phyloP scores from a whole-genome alignment of 2,329 filamentous ascomycete species.

The Colletotrichum euphorbiae region DNA sequence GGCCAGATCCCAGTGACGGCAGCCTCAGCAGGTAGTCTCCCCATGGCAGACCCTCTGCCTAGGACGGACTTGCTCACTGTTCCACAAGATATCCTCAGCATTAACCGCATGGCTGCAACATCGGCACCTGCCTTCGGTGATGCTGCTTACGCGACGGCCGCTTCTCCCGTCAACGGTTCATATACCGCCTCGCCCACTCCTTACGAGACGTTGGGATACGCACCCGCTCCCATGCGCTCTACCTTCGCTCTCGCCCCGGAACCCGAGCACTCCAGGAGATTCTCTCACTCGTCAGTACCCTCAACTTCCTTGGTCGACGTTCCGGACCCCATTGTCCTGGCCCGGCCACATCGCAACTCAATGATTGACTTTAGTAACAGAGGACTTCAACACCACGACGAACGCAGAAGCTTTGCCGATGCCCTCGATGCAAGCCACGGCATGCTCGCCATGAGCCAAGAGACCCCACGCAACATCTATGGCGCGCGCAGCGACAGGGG shows the following conservation, averaged over 20 bases:
- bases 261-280: constrained; percentile 71
- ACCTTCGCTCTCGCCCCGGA: constrained; percentile 68
- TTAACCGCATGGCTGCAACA: constrained; percentile 71
- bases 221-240: constrained; percentile 71
- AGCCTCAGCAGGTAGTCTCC: constrained; percentile 77
- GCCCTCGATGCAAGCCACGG: constrained; percentile 92
- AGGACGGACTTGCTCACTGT: constrained; percentile 76
- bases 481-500: constrained; percentile 75
- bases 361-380: constrained; percentile 69
- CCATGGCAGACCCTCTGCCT: constrained; percentile 66
- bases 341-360: constrained; percentile 66
- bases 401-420: constrained; percentile 82
- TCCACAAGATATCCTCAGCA: constrained; percentile 79
- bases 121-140: constrained; percentile 77
- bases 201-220: constrained; percentile 83
- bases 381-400: constrained; percentile 54
- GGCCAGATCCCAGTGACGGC: constrained; percentile 78
- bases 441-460: constrained; percentile 96
- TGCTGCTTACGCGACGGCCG: constrained; percentile 72
- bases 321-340: constrained; percentile 51
- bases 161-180: constrained; percentile 73
- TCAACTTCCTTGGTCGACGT: constrained; percentile 63
- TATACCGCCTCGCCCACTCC: constrained; percentile 76
- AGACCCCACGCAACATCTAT: constrained; percentile 92
- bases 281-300: constrained; percentile 85